phyloP scores from a whole-genome alignment of 331 rosid species.

The Quercus tomentella region DNA sequence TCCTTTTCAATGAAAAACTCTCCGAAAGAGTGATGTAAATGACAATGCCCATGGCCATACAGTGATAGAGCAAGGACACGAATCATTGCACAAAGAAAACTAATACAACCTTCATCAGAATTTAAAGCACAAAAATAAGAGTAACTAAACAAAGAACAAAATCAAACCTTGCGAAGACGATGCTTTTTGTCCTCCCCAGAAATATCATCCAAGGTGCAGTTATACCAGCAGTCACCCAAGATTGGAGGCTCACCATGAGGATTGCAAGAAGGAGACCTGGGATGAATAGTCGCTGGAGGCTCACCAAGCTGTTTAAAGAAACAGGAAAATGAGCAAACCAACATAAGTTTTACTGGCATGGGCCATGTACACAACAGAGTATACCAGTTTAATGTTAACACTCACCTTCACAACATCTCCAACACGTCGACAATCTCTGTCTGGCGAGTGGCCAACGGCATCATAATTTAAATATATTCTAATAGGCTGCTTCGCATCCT shows the following conservation, averaged over 20 bases:
- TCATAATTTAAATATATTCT: conserved; percentile 95
- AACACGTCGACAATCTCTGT: conserved; percentile 77
- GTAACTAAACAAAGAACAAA: conserved; percentile 5
- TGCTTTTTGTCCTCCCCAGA: conserved; percentile 79
- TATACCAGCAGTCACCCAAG: conserved; percentile 97
- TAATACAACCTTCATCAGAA: background rate
- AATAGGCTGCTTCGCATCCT: conserved; percentile 70
- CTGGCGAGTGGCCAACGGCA: conserved; percentile 96
- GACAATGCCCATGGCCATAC: background rate
- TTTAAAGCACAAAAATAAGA: background rate
- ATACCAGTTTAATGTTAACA: conserved; percentile 10
- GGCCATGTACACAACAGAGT: background rate
- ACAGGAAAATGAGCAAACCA: background rate
- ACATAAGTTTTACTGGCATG: conserved; percentile 3
- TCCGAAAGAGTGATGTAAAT: background rate
- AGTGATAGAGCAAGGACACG: background rate
- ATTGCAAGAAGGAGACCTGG: conserved; percentile 70
- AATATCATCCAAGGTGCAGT: conserved; percentile 90
- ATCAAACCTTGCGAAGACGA: conserved; percentile 80
- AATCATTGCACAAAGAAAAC: background rate
- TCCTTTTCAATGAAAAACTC: background rate
- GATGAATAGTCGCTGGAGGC: conserved; percentile 58
- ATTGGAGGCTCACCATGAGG: conserved; percentile 76
- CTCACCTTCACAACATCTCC: conserved; percentile 89
- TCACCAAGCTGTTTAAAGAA: conserved; percentile 74